Evolutionary conservation across 306 rosid species (phyloP).

Genomic region (Abrus precatorius): DNA sequence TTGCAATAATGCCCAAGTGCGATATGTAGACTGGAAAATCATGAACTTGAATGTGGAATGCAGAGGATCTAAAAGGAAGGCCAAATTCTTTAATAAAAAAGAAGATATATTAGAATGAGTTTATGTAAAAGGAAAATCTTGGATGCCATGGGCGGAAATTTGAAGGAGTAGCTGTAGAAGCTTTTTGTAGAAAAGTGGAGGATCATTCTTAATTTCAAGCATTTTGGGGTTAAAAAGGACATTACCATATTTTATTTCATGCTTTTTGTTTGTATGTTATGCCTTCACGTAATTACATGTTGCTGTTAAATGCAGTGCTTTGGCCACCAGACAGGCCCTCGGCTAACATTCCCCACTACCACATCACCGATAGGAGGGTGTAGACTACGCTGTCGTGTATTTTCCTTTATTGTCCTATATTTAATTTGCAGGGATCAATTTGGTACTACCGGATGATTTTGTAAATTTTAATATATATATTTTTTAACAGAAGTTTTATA

Average conservation of each 20-base stretch:
- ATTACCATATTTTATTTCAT: neutral
- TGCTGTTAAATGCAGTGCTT: conserved; percentile 66
- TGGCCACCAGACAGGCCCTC: conserved; percentile 68
- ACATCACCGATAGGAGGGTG: conserved; percentile 12
- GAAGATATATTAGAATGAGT: conserved; percentile 7
- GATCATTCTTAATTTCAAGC: conserved; percentile 3
- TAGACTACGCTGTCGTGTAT: conserved; percentile 20
- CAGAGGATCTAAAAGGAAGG: neutral
- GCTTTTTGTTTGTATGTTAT: conserved; percentile 29
- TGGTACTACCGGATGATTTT: no score
- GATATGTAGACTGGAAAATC: conserved; percentile 6
- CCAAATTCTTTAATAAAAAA: conserved; percentile 2
- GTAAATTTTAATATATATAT: no score
- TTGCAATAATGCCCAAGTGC: conserved; percentile 17
- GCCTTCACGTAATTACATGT: conserved; percentile 13
- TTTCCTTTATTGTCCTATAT: neutral
- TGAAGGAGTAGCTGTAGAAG: neutral
- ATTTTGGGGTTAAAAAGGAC: no score
- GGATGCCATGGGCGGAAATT: conserved; percentile 16
- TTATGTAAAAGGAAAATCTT: conserved; percentile 17
- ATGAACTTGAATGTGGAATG: conserved; percentile 24
- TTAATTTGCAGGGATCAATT: neutral
- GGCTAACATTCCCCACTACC: conserved; percentile 34
- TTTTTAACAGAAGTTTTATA: no score
- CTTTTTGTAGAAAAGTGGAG: neutral